phyloP scores from a whole-genome alignment of 495 filamentous ascomycete species.

The Neurospora terricola region DNA sequence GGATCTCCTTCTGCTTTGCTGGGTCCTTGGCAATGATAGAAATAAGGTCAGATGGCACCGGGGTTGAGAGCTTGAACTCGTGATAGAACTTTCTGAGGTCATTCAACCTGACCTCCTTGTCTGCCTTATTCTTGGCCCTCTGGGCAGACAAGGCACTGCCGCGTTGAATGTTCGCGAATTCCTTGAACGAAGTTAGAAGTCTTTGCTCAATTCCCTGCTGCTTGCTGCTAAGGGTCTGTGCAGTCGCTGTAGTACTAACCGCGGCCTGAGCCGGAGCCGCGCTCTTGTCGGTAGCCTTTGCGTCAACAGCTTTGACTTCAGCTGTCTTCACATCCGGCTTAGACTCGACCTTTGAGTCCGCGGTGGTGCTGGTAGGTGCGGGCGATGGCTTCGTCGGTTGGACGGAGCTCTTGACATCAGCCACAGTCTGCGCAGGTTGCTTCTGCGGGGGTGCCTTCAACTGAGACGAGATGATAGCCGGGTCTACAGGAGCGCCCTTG shows the following conservation, averaged over 20 bases:
- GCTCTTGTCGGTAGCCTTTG: constrained; percentile 22
- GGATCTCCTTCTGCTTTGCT: constrained; percentile 81
- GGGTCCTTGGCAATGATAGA: constrained; percentile 94
- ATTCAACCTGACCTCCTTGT: constrained; percentile 82
- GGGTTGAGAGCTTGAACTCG: constrained; percentile 86
- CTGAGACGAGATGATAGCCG: constrained; percentile 73
- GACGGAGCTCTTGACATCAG: constrained; percentile 24
- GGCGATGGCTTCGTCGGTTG: neutral
- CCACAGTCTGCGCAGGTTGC: constrained; percentile 35
- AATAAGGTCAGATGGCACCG: constrained; percentile 84
- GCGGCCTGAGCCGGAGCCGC: constrained; percentile 11
- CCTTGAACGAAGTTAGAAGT: constrained; percentile 68
- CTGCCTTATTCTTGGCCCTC: constrained; percentile 61
- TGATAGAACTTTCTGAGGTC: constrained; percentile 91
- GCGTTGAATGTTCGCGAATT: constrained; percentile 53
- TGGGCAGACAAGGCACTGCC: constrained; percentile 60
- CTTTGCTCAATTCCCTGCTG: constrained; percentile 53
- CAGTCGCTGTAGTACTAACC: constrained; percentile 58
- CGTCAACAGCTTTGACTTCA: constrained; percentile 25
- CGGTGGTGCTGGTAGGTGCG: constrained; percentile 16
- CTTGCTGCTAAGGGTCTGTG: neutral
- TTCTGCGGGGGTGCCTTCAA: constrained; percentile 39
- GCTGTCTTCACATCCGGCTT: constrained; percentile 4
- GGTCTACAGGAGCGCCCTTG: constrained; percentile 63
- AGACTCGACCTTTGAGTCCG: neutral